Conservation (phyloP, 1,139 yeast species). For the Sugiyamaella grinbergsii region DNA sequence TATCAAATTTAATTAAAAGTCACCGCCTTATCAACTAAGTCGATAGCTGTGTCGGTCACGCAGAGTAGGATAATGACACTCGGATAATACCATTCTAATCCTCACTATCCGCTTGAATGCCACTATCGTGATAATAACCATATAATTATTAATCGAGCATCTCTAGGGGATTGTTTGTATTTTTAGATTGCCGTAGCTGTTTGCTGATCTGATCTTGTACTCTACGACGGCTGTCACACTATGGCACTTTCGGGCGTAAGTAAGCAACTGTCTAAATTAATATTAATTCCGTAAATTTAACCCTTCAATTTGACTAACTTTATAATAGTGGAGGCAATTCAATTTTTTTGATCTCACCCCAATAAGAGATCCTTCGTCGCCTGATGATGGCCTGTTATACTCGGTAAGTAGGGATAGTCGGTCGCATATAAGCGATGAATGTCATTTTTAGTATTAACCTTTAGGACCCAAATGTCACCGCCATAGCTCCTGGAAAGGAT, state of each 20-base stretch:
- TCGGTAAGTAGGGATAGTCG: constrained; percentile 47
- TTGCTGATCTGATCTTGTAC: neutral
- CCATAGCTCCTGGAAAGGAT: constrained; percentile 57
- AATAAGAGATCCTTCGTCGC: constrained; percentile 74
- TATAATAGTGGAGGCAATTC: constrained; percentile 77
- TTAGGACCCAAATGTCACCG: constrained; percentile 63
- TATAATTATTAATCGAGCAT: too few relatives aligned
- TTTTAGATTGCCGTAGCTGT: neutral
- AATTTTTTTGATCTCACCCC: constrained; percentile 85
- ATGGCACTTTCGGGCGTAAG: constrained; percentile 32
- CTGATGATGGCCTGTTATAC: constrained; percentile 60
- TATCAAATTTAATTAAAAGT: too few relatives aligned
- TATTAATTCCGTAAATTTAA: neutral
- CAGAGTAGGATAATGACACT: too few relatives aligned
- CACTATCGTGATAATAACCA: too few relatives aligned
- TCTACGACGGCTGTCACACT: constrained; percentile 1
- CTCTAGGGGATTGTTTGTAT: too few relatives aligned
- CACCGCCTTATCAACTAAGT: too few relatives aligned
- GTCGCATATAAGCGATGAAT: constrained; percentile 17
- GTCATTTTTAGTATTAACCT: constrained; percentile 11
- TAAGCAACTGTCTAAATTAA: constrained; percentile 19
- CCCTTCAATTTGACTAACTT: constrained; percentile 2
- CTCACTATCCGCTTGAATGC: too few relatives aligned
- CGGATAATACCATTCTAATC: too few relatives aligned
- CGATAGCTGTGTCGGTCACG: too few relatives aligned